Percentiles rank a stretch among this genome's conserved stretches.
These are phyloP conservation scores for Jatropha curcas DNA, from an alignment of 345 rosid species.

Conservation along the genomic window DNA sequence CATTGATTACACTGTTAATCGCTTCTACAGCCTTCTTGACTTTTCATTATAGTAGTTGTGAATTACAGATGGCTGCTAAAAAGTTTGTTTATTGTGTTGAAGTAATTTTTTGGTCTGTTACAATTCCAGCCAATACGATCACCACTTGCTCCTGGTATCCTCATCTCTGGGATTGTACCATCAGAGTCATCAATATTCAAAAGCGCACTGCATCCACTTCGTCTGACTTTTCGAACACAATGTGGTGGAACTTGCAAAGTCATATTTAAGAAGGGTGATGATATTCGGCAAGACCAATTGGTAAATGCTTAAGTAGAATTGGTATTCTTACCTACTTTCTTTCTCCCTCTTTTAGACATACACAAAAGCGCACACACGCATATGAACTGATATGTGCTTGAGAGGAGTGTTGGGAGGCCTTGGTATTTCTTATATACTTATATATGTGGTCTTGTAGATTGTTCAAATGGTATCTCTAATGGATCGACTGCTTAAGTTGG, in stretches of 20 bases:
- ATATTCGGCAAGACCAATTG: slow-evolving; percentile 98
- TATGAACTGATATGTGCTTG: neutral
- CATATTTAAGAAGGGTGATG: slow-evolving; percentile 98
- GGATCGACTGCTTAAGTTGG: slow-evolving; percentile 96
- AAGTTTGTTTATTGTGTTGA: slow-evolving; percentile 13
- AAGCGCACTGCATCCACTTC: slow-evolving; percentile 89
- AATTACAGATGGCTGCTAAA: slow-evolving; percentile 14
- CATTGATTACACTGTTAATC: slow-evolving; percentile 7
- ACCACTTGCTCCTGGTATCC: slow-evolving; percentile 74
- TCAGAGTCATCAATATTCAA: slow-evolving; percentile 94
- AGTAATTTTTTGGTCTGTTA: slow-evolving; percentile 18
- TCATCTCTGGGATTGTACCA: slow-evolving; percentile 85
- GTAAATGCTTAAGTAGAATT: slow-evolving; percentile 36
- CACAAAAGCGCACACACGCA: neutral
- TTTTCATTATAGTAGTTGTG: slow-evolving; percentile 10
- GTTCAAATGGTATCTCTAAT: slow-evolving; percentile 98
- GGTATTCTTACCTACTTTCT: neutral
- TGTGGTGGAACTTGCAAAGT: slow-evolving; percentile 76
- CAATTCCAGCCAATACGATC: slow-evolving; percentile 84
- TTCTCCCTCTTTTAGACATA: neutral
- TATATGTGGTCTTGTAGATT: slow-evolving; percentile 56
- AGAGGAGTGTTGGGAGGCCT: neutral
- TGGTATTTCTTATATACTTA: slow-evolving; percentile 21
- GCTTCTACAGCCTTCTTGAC: slow-evolving; percentile 13
- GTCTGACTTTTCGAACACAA: slow-evolving; percentile 77